phyloP scores from a whole-genome alignment of 129 eudicot species.

The Apium graveolens region DNA sequence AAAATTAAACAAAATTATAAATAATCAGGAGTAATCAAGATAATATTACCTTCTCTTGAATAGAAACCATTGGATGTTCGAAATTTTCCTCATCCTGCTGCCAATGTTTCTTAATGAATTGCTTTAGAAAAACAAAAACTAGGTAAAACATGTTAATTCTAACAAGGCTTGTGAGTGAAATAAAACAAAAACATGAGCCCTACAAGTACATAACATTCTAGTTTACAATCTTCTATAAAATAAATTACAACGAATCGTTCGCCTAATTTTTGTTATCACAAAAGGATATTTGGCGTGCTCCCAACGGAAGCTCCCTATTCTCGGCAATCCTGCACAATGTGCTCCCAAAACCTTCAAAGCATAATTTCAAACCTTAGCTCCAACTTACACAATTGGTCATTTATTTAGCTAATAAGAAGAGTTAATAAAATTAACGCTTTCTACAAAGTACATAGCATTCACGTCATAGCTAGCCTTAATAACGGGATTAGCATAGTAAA shows the following conservation, averaged over 20 bases:
- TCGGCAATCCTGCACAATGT: constrained; percentile 76
- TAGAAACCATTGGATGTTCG: constrained; percentile 81
- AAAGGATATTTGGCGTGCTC: constrained; percentile 98
- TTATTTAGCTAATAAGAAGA: neutral
- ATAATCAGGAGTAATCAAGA: neutral
- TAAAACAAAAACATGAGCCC: neutral
- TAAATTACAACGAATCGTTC: neutral
- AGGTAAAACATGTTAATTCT: constrained; percentile 58
- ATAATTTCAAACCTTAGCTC: constrained; percentile 8
- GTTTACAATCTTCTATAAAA: neutral
- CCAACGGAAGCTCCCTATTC: constrained; percentile 67
- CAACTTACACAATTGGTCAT: neutral
- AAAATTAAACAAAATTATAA: too few species aligned
- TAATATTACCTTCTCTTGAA: constrained; percentile 66
- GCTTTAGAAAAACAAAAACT: constrained; percentile 89
- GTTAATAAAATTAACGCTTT: neutral
- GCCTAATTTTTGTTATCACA: neutral
- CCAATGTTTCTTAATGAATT: constrained; percentile 91
- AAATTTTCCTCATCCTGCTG: constrained; percentile 77
- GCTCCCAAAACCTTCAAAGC: constrained; percentile 76
- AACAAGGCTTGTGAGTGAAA: constrained; percentile 29
- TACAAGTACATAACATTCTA: neutral
- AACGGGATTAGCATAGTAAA: too few species aligned
- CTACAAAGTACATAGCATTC: neutral
- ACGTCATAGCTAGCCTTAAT: too few species aligned